phyloP scores from a whole-genome alignment of 202 grass and related monocot species.

The Schoenoplectus triqueter region DNA sequence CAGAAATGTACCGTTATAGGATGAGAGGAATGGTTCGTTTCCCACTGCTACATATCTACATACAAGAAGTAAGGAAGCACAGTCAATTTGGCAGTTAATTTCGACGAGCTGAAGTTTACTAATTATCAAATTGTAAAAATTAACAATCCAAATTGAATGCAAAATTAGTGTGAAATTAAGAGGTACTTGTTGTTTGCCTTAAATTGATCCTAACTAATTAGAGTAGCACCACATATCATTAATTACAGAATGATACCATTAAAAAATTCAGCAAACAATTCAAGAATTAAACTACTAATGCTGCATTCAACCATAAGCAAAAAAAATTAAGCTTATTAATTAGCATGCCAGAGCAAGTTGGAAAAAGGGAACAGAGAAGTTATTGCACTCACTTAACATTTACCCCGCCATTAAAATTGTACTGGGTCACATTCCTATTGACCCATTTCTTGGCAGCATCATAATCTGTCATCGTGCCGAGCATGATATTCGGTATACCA shows the following conservation, averaged over 20 bases:
- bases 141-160: neutral
- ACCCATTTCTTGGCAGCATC: constrained; percentile 80
- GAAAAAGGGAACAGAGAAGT: neutral
- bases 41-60: constrained; percentile 87
- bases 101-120: constrained; percentile 6
- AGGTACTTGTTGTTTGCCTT: neutral
- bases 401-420: constrained; percentile 81
- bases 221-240: neutral
- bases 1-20: constrained; percentile 73
- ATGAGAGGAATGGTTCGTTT: constrained; percentile 79
- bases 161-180: neutral
- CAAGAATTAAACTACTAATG: neutral
- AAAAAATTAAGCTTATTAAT: neutral
- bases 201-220: neutral
- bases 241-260: constrained; percentile 3
- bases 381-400: constrained; percentile 73
- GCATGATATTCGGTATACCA: constrained; percentile 82
- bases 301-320: neutral
- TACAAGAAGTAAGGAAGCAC: neutral
- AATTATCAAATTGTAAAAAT: neutral
- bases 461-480: constrained; percentile 77
- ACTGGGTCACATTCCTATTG: constrained; percentile 63
- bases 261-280: neutral
- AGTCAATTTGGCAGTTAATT: constrained; percentile 1
- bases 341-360: neutral